Evolutionary conservation across 345 rosid species (phyloP).

Genomic region (Arabis hirsuta): DNA sequence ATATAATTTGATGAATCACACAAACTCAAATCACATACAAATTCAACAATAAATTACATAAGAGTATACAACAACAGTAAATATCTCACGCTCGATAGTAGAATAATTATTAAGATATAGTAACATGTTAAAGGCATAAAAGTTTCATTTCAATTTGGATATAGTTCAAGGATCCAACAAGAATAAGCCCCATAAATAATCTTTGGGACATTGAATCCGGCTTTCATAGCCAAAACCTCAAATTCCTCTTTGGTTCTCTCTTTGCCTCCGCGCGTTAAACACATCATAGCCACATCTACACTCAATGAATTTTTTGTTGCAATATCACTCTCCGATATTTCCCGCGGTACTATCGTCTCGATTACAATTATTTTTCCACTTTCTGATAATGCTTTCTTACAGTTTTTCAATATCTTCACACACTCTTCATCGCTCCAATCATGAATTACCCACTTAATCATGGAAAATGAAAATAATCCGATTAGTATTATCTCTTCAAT

Average conservation of each 20-base stretch:
- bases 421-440: slow-evolving; percentile 20
- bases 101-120: not conserved
- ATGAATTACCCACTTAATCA: slow-evolving; percentile 17
- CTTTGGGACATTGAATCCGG: slow-evolving; percentile 7
- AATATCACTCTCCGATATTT: not conserved
- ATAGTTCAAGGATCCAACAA: slow-evolving; percentile 24
- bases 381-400: slow-evolving; percentile 16
- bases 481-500: too few species aligned
- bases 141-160: not conserved
- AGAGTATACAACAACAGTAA: not conserved
- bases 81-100: not conserved
- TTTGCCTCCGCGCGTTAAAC: not conserved
- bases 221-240: slow-evolving; percentile 8
- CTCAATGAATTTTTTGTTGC: slow-evolving; percentile 10
- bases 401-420: slow-evolving; percentile 18
- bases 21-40: not conserved
- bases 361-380: not conserved
- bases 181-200: slow-evolving; percentile 20
- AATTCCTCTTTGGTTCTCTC: slow-evolving; percentile 25
- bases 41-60: not conserved
- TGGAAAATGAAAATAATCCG: not conserved
- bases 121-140: not conserved
- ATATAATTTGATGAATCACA: not conserved
- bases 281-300: not conserved
- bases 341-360: not conserved